These are phyloP conservation scores for Melastoma candidum DNA, from an alignment of 441 rosid genomes.

Conservation along the genomic window DNA sequence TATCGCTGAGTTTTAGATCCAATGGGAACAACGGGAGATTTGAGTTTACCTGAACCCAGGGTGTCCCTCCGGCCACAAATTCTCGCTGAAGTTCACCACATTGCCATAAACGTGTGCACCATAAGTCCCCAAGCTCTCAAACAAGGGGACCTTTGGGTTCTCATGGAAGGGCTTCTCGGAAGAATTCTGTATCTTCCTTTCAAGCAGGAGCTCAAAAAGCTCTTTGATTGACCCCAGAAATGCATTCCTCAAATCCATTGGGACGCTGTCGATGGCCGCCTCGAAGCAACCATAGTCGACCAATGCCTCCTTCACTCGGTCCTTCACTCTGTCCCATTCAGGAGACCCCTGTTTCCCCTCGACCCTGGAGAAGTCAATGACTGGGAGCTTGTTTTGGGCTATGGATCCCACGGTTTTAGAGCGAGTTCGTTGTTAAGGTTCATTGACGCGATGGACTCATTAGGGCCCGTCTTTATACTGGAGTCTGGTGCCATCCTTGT, in stretches of 20 bases:
- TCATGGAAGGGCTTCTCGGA: constrained; percentile 46
- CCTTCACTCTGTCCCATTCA: constrained; percentile 34
- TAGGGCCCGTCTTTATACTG: too few species aligned
- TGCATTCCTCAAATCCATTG: constrained; percentile 23
- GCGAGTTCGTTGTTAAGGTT: too few species aligned
- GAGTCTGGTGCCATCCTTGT: too few species aligned
- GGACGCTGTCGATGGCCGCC: constrained; percentile 34
- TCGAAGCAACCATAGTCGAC: constrained; percentile 60
- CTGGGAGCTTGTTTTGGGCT: constrained; percentile 23
- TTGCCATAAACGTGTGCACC: constrained; percentile 23
- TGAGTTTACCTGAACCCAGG: constrained; percentile 21
- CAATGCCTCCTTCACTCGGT: constrained; percentile 29
- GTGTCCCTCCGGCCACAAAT: constrained; percentile 55
- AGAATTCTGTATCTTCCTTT: constrained; percentile 29
- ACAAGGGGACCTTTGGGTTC: constrained; percentile 41
- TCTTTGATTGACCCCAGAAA: constrained; percentile 27
- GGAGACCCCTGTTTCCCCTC: constrained; percentile 30
- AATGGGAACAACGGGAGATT: neutral
- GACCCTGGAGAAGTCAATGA: constrained; percentile 34
- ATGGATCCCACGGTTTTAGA: too few species aligned
- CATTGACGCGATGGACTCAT: too few species aligned
- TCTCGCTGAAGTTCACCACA: constrained; percentile 24
- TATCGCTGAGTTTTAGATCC: neutral
- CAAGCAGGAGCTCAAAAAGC: constrained; percentile 44
- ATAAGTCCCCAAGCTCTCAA: constrained; percentile 53